Conservation (phyloP, 164 flowering plant species). For the Aristolochia californica region DNA sequence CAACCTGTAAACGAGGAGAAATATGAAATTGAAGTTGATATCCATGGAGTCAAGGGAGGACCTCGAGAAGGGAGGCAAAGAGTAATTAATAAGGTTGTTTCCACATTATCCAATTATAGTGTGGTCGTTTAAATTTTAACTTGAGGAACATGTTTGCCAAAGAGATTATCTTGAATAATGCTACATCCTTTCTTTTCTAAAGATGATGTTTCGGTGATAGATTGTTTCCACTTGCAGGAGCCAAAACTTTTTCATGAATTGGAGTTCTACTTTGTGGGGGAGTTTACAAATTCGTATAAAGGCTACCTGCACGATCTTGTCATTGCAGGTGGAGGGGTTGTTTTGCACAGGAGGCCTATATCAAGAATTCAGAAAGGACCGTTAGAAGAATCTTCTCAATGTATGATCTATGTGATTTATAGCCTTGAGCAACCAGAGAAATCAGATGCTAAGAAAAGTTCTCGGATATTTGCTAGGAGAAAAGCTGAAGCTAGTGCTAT, state of each 20-base stretch:
- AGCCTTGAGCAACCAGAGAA: constrained; percentile 58
- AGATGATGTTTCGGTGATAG: neutral
- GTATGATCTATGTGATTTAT: constrained; percentile 47
- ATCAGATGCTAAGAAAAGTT: constrained; percentile 19
- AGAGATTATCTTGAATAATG: neutral
- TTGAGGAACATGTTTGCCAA: neutral
- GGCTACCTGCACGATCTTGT: constrained; percentile 66
- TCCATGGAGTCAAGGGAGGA: constrained; percentile 67
- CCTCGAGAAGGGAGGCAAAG: constrained; percentile 68
- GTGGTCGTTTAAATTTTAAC: neutral
- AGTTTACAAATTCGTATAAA: constrained; percentile 53
- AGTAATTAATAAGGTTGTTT: constrained; percentile 48
- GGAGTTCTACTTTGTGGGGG: constrained; percentile 61
- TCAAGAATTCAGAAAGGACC: constrained; percentile 18
- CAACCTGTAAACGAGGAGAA: constrained; percentile 51
- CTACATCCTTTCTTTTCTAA: neutral
- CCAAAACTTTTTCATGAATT: constrained; percentile 61
- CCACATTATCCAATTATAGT: neutral
- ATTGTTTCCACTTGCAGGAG: constrained; percentile 38
- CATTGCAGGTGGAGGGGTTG: constrained; percentile 69
- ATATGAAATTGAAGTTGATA: constrained; percentile 59
- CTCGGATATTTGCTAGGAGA: constrained; percentile 24
- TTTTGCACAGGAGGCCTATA: constrained; percentile 70
- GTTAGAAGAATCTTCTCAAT: constrained; percentile 14
- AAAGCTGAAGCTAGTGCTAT: constrained; percentile 40